Evolutionary conservation across 1,284 basidiomycete species (phyloP), one percentile per base, ranked within the genome.

Genomic region (Farysia itapuensis): DNA sequence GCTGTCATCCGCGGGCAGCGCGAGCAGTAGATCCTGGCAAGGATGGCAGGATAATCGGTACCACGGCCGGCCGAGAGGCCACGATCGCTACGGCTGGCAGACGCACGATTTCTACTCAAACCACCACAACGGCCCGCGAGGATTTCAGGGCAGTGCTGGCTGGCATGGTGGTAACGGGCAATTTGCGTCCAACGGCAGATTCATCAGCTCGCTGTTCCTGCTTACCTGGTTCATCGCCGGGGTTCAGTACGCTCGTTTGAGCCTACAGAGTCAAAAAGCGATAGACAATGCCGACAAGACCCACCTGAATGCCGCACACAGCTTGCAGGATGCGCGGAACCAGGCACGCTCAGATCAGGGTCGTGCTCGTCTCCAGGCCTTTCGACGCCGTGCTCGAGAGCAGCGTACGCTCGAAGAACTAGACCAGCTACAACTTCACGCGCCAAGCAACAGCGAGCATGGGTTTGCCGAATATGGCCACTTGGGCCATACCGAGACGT

Each of bases 201-300:
- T 65, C 15, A 47, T 65, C 49, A 33, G 31, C 18, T 22, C 56
- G 5, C 28, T 65, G 1, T 53, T 65, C 26, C 14, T 65, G 3
- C 14, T 60, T 20, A 65, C 57, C n/a, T 65, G 63, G 63, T 2
- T 59, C 14, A 36, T 65, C 3, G 63, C 57, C 2, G 57, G 52
- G 2, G 9, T 60, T 2, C 63, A 65, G 24, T 65, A 65, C 31
- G 28, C 30, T 0, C 35, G 63, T 1, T n/a, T 65, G 1, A 44
- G 39, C 16, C 13, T 51, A 7, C 52, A 65, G 34, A 51, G 48
- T 20, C 39, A 48, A n/a, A 52, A 56, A 19, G 63, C 63, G 3
- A 40, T 56, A 4, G 42, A 60, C 19, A 24, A 43, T 3, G 57
- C 52, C 0, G 57, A 65, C 23, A 32, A 16, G 19, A 8, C 18